Base-by-base conservation (phyloP, 2,329 filamentous ascomycete genomes). In the Anisogramma anomala region DNA sequence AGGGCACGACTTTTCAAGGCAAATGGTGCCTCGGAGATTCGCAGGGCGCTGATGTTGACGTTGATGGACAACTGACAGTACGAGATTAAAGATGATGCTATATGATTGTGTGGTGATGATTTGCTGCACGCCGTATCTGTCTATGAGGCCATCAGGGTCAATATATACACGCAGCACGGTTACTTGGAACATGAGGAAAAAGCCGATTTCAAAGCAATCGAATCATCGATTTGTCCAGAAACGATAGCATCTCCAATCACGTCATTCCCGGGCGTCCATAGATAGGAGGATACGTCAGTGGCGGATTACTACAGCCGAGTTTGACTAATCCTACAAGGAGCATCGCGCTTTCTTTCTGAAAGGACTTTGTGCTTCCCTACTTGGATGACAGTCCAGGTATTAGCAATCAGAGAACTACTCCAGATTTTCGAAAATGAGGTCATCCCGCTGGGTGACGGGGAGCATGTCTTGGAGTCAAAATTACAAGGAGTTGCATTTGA, bases 191-290 rank as follows among this genome's bases (percentile, higher is more conserved):
- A n/a, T n/a, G n/a, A n/a, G n/a, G n/a, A 19, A 19, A n/a, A 33
- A 20, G 23, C 6, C 23, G 38, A 40, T 40, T 40, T 40, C 38
- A 40, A 40, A 40, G 38, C 38, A 40, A 28, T 20, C 7, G 28
- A 8, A 31, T n/a, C n/a, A 20, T 19, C 14, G 27, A n/a, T 33
- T 9, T 22, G 13, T 7, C 14, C 8, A 6, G 19, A 25, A 34
- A 11, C 20, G 33, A 10, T 6, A 18, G 18, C 14, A 17, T 31
- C 36, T 28, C 36, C 27, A 32, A 38, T 38, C 36, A 38, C 36
- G 36, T 38, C 36, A 38, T 38, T 31, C 11, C 23, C 36, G 19
- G 27, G 27, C 36, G 36, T 26, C 17, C 19, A 23, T 20, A 13
- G 23, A 25, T n/a, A n/a, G 2, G 20, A 13, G 14, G 33, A 20